A percentile compares a stretch with the other conserved stretches of the same genome.
These are phyloP conservation scores for Suillus subaureus DNA, from an alignment of 768 basidiomycete genomes.

Conservation along the genomic window DNA sequence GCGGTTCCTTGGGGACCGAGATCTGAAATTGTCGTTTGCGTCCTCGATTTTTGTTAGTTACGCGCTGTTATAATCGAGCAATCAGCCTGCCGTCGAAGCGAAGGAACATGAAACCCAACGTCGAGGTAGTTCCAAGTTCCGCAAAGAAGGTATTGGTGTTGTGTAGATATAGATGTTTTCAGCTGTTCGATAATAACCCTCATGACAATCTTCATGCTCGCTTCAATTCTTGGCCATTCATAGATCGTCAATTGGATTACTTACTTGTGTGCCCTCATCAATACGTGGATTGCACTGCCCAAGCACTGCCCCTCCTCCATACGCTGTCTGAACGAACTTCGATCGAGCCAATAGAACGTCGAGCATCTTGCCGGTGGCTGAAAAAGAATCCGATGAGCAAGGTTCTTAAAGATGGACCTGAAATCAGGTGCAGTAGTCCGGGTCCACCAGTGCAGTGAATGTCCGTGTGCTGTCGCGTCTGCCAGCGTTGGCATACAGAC, in stretches of 20 bases:
- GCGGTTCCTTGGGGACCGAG: neutral
- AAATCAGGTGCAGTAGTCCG: conserved; percentile 23
- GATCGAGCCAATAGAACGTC: conserved; percentile 18
- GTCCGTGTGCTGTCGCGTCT: conserved; percentile 29
- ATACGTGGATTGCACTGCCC: conserved; percentile 18
- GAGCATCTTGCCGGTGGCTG: conserved; percentile 28
- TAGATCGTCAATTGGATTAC: conserved; percentile 21
- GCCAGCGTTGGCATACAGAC: conserved; percentile 20
- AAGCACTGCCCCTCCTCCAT: conserved; percentile 25
- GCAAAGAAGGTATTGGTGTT: conserved; percentile 20
- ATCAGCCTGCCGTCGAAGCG: conserved; percentile 26
- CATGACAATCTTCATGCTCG: conserved; percentile 28
- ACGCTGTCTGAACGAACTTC: conserved; percentile 25
- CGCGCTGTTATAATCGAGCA: conserved; percentile 19
- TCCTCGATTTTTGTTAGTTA: conserved; percentile 21
- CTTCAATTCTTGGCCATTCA: conserved; percentile 24
- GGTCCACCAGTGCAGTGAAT: conserved; percentile 27
- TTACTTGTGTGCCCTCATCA: conserved; percentile 22
- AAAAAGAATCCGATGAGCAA: neutral
- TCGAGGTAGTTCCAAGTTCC: conserved; percentile 23
- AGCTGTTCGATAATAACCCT: conserved; percentile 24
- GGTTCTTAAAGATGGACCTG: conserved; percentile 17
- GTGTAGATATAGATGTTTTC: conserved; percentile 13
- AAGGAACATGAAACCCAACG: conserved; percentile 11
- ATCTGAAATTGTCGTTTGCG: conserved; percentile 30